A percentile compares a stretch with the other conserved stretches of the same genome.
phyloP scores from a whole-genome alignment of 2,329 filamentous ascomycete genomes.

The Hypoxylon sp. region DNA sequence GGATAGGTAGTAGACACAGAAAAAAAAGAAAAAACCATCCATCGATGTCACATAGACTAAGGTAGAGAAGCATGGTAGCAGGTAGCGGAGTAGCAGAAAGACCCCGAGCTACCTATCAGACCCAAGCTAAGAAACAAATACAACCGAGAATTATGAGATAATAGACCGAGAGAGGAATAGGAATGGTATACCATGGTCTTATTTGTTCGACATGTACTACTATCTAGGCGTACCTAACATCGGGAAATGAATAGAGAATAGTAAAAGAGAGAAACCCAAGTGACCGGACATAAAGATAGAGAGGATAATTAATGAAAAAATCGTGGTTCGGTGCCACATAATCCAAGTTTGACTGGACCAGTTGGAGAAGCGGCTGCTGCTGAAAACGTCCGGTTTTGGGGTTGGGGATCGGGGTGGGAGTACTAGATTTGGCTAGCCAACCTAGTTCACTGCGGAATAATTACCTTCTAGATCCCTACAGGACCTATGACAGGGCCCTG shows the following conservation, averaged over 20 bases:
- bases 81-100: not conserved
- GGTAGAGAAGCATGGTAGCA: not conserved
- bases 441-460: slow-evolving; percentile 17
- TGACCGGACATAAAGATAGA: slow-evolving; percentile 3
- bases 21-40: slow-evolving; percentile 6
- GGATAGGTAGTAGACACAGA: slow-evolving; percentile 21
- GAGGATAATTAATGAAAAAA: slow-evolving; percentile 19
- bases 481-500: too few species aligned
- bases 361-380: slow-evolving; percentile 36
- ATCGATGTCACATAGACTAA: slow-evolving; percentile 30
- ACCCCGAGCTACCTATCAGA: slow-evolving; percentile 29
- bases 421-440: slow-evolving; percentile 38
- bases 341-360: slow-evolving; percentile 26
- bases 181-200: slow-evolving; percentile 22
- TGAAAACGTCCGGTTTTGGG: slow-evolving; percentile 36
- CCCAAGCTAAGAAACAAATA: slow-evolving; percentile 27
- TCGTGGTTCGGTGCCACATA: slow-evolving; percentile 29
- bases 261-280: not conserved
- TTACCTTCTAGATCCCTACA: slow-evolving; percentile 25
- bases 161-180: slow-evolving; percentile 33
- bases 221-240: slow-evolving; percentile 1
- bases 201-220: slow-evolving; percentile 9
- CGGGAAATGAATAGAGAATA: slow-evolving; percentile 6
- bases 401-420: slow-evolving; percentile 31
- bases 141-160: slow-evolving; percentile 26